Base-by-base conservation (phyloP, 805 yeast genomes). In the Monosporozyma solicola region DNA sequence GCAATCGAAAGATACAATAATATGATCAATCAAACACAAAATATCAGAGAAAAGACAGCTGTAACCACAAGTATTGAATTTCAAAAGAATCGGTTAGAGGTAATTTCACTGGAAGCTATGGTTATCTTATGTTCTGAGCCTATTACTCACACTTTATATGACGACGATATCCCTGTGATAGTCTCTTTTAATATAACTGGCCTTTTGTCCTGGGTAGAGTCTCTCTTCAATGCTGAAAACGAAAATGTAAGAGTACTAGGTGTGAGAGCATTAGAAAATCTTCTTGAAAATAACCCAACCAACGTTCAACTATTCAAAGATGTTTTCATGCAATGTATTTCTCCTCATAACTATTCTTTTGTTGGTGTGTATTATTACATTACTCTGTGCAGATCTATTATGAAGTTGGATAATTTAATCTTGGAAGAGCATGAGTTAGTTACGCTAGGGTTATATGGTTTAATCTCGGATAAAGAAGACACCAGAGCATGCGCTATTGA, bases 31-130 rank as follows among this genome's bases (percentile, higher is more conserved):
- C 72, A 69, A 72, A 51, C 74, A 20, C 63, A 61, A 2, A 69
- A 58, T 37, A 55, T 65, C n/a, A 68, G 71, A 52, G 76, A 65
- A 59, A 66, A 75, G 7, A 76, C 87, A 0, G 71, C 88, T 8
- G 78, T 80, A 25, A 89, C 95, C 0, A 79, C 91, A 2, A 63
- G 65, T 2, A 73, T 92, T 50, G 97, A 91, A 63, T 76, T 91
- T 41, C 96, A 89, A 62, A 80, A 80, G 58, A 78, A 83, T 47
- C 80, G 83, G 33, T 67, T 89, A 5, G 89, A 88, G 57, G 71
- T 77, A 22, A 76, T 95, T 1, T 80, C 95, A 0, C 74, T 89
- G 49, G 85, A 88, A 55, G 82, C 95, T 43, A 87, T 94, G 95
- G 87, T 95, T 0, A 76, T 84, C 0, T 71, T 94, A 29, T 82